These are phyloP conservation scores for Paraconiothyrium brasiliense DNA, from an alignment of 2,329 filamentous ascomycete species.

Conservation along the genomic window DNA sequence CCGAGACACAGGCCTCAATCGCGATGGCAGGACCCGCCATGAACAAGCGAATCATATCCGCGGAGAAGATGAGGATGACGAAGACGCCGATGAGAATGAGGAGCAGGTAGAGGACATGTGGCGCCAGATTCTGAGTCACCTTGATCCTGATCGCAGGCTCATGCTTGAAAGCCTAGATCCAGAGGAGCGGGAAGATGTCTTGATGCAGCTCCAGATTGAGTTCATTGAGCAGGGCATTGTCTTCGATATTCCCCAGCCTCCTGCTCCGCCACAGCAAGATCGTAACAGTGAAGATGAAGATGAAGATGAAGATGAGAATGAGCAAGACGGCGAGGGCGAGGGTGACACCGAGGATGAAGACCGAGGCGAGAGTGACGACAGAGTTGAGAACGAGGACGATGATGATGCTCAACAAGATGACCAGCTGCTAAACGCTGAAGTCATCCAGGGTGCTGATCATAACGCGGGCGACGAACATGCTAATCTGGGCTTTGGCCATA, in stretches of 20 bases:
- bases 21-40: conserved; percentile 31
- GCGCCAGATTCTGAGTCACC: conserved; percentile 23
- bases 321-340: background rate
- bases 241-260: conserved; percentile 25
- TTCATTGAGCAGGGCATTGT: conserved; percentile 29
- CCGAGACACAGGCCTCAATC: conserved; percentile 36
- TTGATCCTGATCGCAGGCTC: conserved; percentile 22
- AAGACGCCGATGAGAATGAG: conserved; percentile 22
- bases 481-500: background rate
- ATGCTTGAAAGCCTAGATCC: conserved; percentile 22
- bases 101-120: conserved; percentile 19
- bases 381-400: no score
- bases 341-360: no score
- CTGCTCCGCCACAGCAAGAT: conserved; percentile 35
- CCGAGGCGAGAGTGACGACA: no score
- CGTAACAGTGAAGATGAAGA: background rate
- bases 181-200: conserved; percentile 22
- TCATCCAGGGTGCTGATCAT: background rate
- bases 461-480: background rate
- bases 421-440: background rate
- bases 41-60: conserved; percentile 20
- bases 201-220: conserved; percentile 29
- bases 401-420: no score
- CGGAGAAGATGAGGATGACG: conserved; percentile 8
- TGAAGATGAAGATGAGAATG: background rate